Evolutionary conservation across 257 asterid genomes (phyloP).

Genomic region (Lantana camara): DNA sequence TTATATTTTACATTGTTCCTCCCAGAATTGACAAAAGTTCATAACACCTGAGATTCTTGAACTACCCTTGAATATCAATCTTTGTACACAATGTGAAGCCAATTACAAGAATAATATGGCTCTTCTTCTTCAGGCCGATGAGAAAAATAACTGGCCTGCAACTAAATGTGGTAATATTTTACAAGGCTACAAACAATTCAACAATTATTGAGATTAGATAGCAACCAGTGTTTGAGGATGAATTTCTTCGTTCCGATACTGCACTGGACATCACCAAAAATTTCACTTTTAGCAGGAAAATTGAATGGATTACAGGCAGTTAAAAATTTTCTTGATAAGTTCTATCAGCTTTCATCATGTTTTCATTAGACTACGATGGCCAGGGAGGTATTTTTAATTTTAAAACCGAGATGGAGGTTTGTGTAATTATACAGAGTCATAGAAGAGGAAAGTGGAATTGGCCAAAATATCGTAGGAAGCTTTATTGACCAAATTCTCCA

Average conservation of each 20-base stretch:
- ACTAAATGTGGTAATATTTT: background rate
- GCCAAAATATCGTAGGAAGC: background rate
- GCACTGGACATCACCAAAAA: slow-evolving; percentile 20
- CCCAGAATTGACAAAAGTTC: background rate
- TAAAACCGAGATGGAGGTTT: too few relatives aligned
- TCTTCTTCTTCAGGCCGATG: background rate
- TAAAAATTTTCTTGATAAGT: too few relatives aligned
- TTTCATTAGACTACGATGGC: too few relatives aligned
- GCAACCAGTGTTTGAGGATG: slow-evolving; percentile 10
- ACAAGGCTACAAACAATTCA: slow-evolving; percentile 17
- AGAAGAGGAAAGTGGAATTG: too few relatives aligned
- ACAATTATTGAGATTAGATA: slow-evolving; percentile 5
- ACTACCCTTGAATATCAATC: background rate
- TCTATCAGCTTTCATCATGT: too few relatives aligned
- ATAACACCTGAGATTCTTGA: slow-evolving; percentile 18
- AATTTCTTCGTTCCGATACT: slow-evolving; percentile 7
- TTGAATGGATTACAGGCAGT: too few relatives aligned
- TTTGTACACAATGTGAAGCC: background rate
- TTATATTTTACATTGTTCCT: background rate
- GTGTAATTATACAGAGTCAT: too few relatives aligned
- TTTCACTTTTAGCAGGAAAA: background rate
- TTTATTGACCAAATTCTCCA: background rate
- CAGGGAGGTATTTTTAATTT: too few relatives aligned
- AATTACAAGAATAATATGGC: slow-evolving; percentile 5
- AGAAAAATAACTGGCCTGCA: background rate